A percentile compares a stretch with the other conserved stretches of the same genome.
Evolutionary conservation across 148 eudicot genomes (phyloP).

Genomic region (Rhododendron molle): DNA sequence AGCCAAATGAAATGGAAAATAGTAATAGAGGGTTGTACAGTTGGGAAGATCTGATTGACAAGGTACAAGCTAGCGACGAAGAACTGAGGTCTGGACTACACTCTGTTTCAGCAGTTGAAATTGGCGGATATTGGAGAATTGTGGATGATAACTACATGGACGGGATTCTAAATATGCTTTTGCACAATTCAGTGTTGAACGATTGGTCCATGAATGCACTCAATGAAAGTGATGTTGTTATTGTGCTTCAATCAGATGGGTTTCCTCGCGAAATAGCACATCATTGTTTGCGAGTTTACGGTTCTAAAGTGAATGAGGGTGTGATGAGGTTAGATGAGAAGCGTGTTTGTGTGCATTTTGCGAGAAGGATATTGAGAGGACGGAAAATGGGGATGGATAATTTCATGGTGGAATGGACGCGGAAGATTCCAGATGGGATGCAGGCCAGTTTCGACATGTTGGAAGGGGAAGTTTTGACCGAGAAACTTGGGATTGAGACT

Average conservation of each 20-base stretch:
- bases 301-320: constrained; percentile 34
- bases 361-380: constrained; percentile 52
- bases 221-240: constrained; percentile 54
- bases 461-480: constrained; percentile 79
- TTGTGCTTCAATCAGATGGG: constrained; percentile 58
- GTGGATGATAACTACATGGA: constrained; percentile 67
- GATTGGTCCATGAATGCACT: constrained; percentile 71
- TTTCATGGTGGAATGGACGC: constrained; percentile 63
- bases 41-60: constrained; percentile 77
- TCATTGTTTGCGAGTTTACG: constrained; percentile 66
- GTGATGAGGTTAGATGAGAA: constrained; percentile 67
- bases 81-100: constrained; percentile 61
- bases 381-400: constrained; percentile 65
- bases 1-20: constrained; percentile 19
- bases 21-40: constrained; percentile 33
- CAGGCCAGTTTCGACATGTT: constrained; percentile 60
- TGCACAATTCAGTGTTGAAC: constrained; percentile 60
- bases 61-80: constrained; percentile 75
- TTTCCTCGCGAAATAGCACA: constrained; percentile 46
- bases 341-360: constrained; percentile 72
- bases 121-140: constrained; percentile 78
- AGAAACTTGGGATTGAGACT: constrained; percentile 70
- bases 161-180: constrained; percentile 55
- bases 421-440: constrained; percentile 70
- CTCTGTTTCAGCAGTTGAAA: constrained; percentile 69